Evolutionary conservation across 148 eudicot genomes (phyloP), one percentile per base, ranked within the genome.

Genomic region (Bassia scoparia): DNA sequence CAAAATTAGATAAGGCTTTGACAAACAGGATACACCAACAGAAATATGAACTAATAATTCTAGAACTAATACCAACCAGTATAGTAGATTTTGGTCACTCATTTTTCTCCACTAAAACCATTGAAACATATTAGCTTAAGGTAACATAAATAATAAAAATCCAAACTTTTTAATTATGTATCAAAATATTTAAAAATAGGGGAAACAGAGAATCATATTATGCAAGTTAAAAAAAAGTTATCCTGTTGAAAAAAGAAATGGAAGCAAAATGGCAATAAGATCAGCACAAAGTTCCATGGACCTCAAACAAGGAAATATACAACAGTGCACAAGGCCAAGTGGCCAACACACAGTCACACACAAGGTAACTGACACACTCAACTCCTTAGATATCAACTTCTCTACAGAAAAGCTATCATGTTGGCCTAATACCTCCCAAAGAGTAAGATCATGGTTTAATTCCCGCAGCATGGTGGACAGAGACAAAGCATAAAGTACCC

Each of bases 181-280:
- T n/a, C n/a, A n/a, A n/a, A n/a, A n/a, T n/a, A n/a, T n/a, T n/a
- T n/a, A n/a, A n/a, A n/a, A n/a, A 21, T 43, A 67, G 3, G 2
- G 33, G 41, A 15, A 8, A 48, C 26, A 30, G 24, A 33, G 13
- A 55, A n/a, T n/a, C n/a, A n/a, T n/a, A n/a, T n/a, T n/a, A n/a
- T n/a, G n/a, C n/a, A n/a, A n/a, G n/a, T n/a, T n/a, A 5, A 48
- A 56, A 53, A 53, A 53, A 30, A 50, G 72, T 69, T 31, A 69
- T 29, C 72, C 72, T 52, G 61, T 50, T n/a, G n/a, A n/a, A 68
- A 30, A 68, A 68, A 30, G 17, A 30, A 49, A 68, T 30, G 23
- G 34, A 7, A 48, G 41, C 4, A 41, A 49, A 50, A 56, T 31
- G 71, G 71, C 69, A 66, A 26, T 23, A 66, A 43, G 30, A 29